Percentiles rank a stretch among this genome's conserved stretches.
Conservation (phyloP, 441 rosid species). For the Isatis lusitanica region DNA sequence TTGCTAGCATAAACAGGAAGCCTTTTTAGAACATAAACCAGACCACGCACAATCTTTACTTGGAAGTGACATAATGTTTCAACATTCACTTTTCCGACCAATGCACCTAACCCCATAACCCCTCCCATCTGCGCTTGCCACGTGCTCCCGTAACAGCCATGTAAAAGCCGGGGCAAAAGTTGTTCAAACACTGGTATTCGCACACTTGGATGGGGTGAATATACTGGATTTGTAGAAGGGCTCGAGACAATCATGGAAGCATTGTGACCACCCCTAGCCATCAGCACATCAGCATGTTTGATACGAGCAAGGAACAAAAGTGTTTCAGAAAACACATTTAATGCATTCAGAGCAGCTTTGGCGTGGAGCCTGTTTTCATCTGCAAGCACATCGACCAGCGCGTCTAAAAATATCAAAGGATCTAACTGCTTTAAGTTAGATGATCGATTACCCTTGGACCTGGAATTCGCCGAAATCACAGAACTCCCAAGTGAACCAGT, state of each 20-base stretch:
- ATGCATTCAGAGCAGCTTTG: slow-evolving; percentile 88
- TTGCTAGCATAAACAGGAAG: slow-evolving; percentile 92
- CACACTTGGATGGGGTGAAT: slow-evolving; percentile 94
- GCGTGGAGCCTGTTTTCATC: slow-evolving; percentile 94
- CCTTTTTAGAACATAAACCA: slow-evolving; percentile 92
- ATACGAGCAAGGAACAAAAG: slow-evolving; percentile 91
- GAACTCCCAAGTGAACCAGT: slow-evolving; percentile 51
- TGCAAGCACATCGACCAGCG: slow-evolving; percentile 92
- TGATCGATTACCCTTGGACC: slow-evolving; percentile 59
- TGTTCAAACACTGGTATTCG: slow-evolving; percentile 98
- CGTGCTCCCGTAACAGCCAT: slow-evolving; percentile 94
- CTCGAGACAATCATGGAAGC: slow-evolving; percentile 99
- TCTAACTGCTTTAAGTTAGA: slow-evolving; percentile 89
- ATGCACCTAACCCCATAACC: slow-evolving; percentile 96
- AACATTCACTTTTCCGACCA: slow-evolving; percentile 98
- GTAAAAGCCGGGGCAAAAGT: slow-evolving; percentile 95
- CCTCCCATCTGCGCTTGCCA: slow-evolving; percentile 99
- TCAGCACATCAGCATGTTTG: slow-evolving; percentile 82
- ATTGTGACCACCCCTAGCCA: slow-evolving; percentile 93
- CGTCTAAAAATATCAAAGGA: slow-evolving; percentile 90
- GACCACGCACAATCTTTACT: slow-evolving; percentile 84
- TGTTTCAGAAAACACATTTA: slow-evolving; percentile 89
- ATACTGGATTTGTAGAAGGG: slow-evolving; percentile 99
- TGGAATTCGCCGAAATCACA: slow-evolving; percentile 61
- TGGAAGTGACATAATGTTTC: slow-evolving; percentile 92